phyloP scores from a whole-genome alignment of 2,329 filamentous ascomycete genomes.

The Fusarium sp. region DNA sequence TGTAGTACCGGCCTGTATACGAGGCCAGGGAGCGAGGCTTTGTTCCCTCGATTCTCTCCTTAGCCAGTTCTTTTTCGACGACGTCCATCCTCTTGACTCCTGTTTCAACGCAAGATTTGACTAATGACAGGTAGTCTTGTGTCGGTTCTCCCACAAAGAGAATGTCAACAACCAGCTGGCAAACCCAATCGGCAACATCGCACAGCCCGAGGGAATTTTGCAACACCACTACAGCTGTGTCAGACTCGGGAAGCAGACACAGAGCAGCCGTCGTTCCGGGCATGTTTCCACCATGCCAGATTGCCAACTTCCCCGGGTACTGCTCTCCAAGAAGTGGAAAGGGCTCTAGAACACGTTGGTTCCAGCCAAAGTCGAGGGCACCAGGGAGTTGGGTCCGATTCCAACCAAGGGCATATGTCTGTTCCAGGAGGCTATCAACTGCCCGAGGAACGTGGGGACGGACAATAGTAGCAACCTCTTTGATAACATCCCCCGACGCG shows the following conservation, averaged over 20 bases:
- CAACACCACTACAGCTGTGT: background rate
- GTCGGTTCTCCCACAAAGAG: no score
- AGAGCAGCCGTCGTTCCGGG: background rate
- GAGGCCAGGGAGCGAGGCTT: background rate
- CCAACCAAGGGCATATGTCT: conserved; percentile 2
- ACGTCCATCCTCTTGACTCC: background rate
- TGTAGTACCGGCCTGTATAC: background rate
- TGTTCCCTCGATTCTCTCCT: background rate
- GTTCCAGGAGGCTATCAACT: background rate
- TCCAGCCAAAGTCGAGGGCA: conserved; percentile 3
- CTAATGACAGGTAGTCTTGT: background rate
- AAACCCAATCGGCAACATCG: conserved; percentile 1
- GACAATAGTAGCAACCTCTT: no score
- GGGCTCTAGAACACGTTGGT: background rate
- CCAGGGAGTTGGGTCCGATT: background rate
- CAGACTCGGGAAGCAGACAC: background rate
- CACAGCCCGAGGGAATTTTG: conserved; percentile 3
- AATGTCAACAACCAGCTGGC: background rate
- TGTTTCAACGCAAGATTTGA: background rate
- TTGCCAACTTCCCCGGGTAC: background rate
- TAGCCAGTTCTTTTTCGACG: background rate
- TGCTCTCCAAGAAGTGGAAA: background rate
- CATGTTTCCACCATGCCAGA: conserved; percentile 9
- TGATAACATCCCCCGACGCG: no score
- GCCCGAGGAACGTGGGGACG: no score